These are phyloP conservation scores for Holtermannia corniformis DNA, from an alignment of 768 basidiomycete genomes.

Conservation along the genomic window DNA sequence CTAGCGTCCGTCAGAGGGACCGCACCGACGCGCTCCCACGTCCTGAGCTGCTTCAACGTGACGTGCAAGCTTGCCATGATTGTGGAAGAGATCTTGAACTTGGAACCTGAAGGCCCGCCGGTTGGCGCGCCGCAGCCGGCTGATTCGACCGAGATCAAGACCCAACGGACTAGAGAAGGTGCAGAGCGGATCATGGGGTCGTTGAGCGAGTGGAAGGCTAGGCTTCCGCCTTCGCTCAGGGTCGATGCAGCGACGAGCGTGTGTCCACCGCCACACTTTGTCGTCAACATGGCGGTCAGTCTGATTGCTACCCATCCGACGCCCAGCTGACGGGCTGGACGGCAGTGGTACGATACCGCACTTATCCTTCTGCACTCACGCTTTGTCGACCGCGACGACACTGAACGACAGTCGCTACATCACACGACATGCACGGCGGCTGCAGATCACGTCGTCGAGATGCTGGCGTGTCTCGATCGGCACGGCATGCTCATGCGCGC, in stretches of 20 bases:
- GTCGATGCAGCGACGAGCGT: conserved; percentile 4
- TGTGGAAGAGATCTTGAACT: conserved; percentile 26
- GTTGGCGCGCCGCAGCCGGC: background rate
- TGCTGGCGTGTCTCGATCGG: conserved; percentile 16
- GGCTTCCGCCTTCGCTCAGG: conserved; percentile 8
- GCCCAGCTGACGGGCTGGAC: background rate
- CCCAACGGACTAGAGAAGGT: background rate
- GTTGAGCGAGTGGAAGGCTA: conserved; percentile 14
- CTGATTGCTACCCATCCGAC: background rate
- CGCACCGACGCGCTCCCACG: conserved; percentile 12
- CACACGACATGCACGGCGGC: conserved; percentile 23
- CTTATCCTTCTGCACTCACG: conserved; percentile 23
- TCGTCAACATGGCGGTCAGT: conserved; percentile 25
- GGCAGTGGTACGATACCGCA: conserved; percentile 30
- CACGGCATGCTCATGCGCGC: conserved; percentile 14
- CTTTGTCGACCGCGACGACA: conserved; percentile 10
- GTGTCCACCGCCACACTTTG: conserved; percentile 23
- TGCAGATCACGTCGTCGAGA: conserved; percentile 20
- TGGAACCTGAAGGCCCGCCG: conserved; percentile 14
- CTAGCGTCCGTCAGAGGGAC: conserved; percentile 4
- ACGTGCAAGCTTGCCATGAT: conserved; percentile 23
- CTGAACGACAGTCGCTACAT: conserved; percentile 2
- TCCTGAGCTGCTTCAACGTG: conserved; percentile 20
- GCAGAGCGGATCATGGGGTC: background rate
- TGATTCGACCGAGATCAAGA: conserved; percentile 3